Evolutionary conservation across 352 stramenopile genomes (phyloP).

Genomic region (Phytophthora litchii): DNA sequence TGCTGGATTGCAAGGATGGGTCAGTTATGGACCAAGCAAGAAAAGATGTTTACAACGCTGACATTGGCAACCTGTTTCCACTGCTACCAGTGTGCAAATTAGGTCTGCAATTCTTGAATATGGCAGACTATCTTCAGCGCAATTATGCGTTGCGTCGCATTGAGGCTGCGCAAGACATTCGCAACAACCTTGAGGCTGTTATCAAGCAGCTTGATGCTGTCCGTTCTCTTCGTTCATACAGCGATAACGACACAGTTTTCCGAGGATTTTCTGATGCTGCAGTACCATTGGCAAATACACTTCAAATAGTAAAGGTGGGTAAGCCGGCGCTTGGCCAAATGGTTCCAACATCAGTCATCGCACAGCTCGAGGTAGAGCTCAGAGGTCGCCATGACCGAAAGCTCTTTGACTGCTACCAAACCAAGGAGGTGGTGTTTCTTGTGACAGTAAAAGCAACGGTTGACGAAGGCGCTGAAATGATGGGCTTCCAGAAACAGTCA

Average conservation of each 20-base stretch:
- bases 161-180: slow-evolving; percentile 89
- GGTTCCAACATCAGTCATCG: slow-evolving; percentile 81
- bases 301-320: slow-evolving; percentile 82
- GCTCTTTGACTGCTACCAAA: slow-evolving; percentile 89
- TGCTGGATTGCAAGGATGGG: slow-evolving; percentile 38
- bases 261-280: slow-evolving; percentile 54
- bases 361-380: slow-evolving; percentile 89
- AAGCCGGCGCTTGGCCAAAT: slow-evolving; percentile 92
- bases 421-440: slow-evolving; percentile 96
- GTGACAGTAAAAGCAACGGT: slow-evolving; percentile 75
- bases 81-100: slow-evolving; percentile 93
- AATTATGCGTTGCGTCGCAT: slow-evolving; percentile 92
- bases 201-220: slow-evolving; percentile 77
- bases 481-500: slow-evolving; percentile 49
- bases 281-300: slow-evolving; percentile 41
- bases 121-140: slow-evolving; percentile 94
- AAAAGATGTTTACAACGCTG: slow-evolving; percentile 44
- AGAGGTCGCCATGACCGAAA: slow-evolving; percentile 48
- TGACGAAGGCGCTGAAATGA: slow-evolving; percentile 71
- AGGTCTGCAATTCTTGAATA: slow-evolving; percentile 95
- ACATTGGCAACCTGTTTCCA: slow-evolving; percentile 44
- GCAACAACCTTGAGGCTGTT: slow-evolving; percentile 84
- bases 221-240: slow-evolving; percentile 42
- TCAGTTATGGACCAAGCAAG: not conserved
- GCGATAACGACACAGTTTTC: slow-evolving; percentile 62